Base-by-base conservation (phyloP, 2,329 filamentous ascomycete species). In the Arthrinium phaeospermum region DNA sequence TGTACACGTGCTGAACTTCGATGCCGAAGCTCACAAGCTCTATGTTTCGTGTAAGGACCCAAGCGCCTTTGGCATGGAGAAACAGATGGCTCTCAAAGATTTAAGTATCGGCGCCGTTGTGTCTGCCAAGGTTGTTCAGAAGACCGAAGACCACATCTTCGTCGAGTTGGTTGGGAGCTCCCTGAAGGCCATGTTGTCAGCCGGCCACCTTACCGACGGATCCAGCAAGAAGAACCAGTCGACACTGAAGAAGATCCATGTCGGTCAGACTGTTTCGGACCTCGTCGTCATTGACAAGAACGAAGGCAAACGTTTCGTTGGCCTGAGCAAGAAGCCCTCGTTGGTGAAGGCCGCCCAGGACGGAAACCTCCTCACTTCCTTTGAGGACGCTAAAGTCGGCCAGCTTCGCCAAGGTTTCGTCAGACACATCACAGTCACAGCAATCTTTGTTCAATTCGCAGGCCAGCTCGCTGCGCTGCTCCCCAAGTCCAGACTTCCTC, bases 41-140 rank as follows among this genome's bases (percentile, higher is more conserved):
- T 90, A 94, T 49, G 93, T 99, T 5, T 97, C 96, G 27, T 99
- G 96, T 87, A 98, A 97, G 82, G 95, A 98, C 76, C 93, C 94
- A 12, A 90, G 91, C 37, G 90, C 90, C 0, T 94, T 96, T 77
- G 93, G 93, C 13, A 78, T 90, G 27, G 91, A 94, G 51, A 93
- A 93, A 78, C 94, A 96, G 79, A 89, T 90, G 73, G 93, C 93
- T 0, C 90, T 97, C 77, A 91, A 93, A 78, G 89, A 90, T 53
- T 86, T 98, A 30, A 88, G 91, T 73, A 85, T 94, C 53, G 95
- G 96, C 47, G 87, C 92, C 70, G 80, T 96, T 57, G 92, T 98
- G 14, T 90, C 91, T 46, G 96, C 92, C 68, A 93, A 91, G 68
- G 94, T 96, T 5, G 91, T 91, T n/a, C 92, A 95, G 79, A 96